Conservation (phyloP, 2,329 filamentous ascomycete genomes). For the Pseudopyrenochaeta lycopersici region DNA sequence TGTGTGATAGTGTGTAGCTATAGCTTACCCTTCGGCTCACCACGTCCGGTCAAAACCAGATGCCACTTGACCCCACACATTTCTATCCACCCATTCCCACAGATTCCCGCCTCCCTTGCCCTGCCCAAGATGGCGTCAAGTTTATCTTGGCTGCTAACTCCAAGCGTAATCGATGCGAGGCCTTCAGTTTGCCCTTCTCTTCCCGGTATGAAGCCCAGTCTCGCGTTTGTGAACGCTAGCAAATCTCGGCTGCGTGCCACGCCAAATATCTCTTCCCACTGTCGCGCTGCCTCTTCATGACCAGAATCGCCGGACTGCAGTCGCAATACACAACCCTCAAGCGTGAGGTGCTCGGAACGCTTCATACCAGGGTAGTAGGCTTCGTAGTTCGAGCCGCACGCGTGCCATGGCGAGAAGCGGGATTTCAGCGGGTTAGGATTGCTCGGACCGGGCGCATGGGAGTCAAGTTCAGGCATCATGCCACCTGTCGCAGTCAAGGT, state of each 20-base stretch:
- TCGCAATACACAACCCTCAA: constrained; percentile 48
- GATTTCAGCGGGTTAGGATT: constrained; percentile 51
- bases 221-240: constrained; percentile 48
- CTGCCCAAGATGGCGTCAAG: constrained; percentile 44
- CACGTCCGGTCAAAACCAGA: constrained; percentile 37
- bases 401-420: constrained; percentile 57
- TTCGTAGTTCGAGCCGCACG: constrained; percentile 49
- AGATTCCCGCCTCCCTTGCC: constrained; percentile 41
- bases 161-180: constrained; percentile 50
- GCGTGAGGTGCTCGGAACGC: constrained; percentile 43
- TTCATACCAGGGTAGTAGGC: constrained; percentile 51
- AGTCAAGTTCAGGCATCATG: constrained; percentile 57
- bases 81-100: constrained; percentile 42
- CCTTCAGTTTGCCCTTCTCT: constrained; percentile 46
- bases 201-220: constrained; percentile 49
- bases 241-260: constrained; percentile 53
- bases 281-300: constrained; percentile 46
- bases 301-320: constrained; percentile 49
- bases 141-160: constrained; percentile 45
- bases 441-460: constrained; percentile 40
- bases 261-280: constrained; percentile 55
- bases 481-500: constrained; percentile 39
- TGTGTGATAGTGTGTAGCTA: constrained; percentile 11
- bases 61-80: constrained; percentile 53
- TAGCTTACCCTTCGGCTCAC: constrained; percentile 27